Conservation (phyloP, 1,139 yeast genomes). For the Nematodospora anomalae region DNA sequence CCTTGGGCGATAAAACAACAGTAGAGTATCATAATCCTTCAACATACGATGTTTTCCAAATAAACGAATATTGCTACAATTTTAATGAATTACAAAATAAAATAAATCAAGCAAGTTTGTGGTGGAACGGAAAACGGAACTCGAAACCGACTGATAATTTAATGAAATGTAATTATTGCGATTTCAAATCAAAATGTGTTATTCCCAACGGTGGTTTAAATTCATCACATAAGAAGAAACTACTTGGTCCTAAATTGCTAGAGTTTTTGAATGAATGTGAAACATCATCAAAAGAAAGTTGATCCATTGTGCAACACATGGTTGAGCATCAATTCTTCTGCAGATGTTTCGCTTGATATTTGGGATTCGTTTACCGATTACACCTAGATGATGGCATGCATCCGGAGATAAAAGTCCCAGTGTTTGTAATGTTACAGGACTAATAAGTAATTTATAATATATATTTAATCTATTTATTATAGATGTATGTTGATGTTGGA, state of each 20-base stretch:
- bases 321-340: slow-evolving; percentile 37
- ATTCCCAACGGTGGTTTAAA: slow-evolving; percentile 26
- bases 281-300: slow-evolving; percentile 42
- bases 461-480: neutral
- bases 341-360: slow-evolving; percentile 34
- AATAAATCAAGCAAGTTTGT: slow-evolving; percentile 34
- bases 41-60: slow-evolving; percentile 37
- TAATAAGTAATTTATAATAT: neutral
- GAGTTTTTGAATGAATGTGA: slow-evolving; percentile 27
- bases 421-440: neutral
- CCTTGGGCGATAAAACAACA: slow-evolving; percentile 35
- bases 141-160: slow-evolving; percentile 42
- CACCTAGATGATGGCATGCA: slow-evolving; percentile 40
- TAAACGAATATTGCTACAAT: slow-evolving; percentile 36
- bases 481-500: neutral
- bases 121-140: slow-evolving; percentile 56
- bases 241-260: slow-evolving; percentile 17
- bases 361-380: slow-evolving; percentile 53
- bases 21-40: slow-evolving; percentile 54
- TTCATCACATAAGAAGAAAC: slow-evolving; percentile 3
- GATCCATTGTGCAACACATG: slow-evolving; percentile 19
- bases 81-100: slow-evolving; percentile 24
- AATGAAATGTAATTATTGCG: slow-evolving; percentile 54
- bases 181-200: slow-evolving; percentile 39
- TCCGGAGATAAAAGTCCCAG: slow-evolving; percentile 47